Evolutionary conservation across 331 rosid species (phyloP), one percentile per base, ranked within the genome.

Genomic region (Acacia pycnantha): DNA sequence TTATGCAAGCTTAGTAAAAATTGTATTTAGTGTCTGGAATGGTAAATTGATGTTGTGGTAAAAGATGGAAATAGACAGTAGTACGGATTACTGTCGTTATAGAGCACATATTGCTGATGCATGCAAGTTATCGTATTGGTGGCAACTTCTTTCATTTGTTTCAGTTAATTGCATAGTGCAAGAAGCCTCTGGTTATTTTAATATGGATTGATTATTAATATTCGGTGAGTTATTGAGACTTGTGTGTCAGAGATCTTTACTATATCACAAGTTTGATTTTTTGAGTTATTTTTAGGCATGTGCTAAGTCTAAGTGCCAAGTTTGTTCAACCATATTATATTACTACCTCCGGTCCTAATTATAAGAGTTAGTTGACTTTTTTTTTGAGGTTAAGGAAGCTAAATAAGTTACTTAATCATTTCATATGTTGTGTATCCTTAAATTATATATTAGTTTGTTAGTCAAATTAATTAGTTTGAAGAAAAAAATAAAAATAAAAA

Each of bases 161-260:
- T 86, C 51, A 29, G 29, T 43, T 73, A 48, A 75, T 7, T 77
- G 72, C 54, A 58, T 69, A 22, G 47, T 59, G 79, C 77, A 56
- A 73, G 61, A 59, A 81, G 51, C 35, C 54, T 84, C 77, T 24
- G 77, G 83, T 66, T 71, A 62, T 46, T 79, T 71, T 76, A 84
- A 53, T 40, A 78, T 22, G 18, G 15, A 21, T 33, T 74, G 26
- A 11, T 33, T 73, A 15, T 5, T 73, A 7, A 2, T 48, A 21
- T n/a, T 73, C 43, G 1, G 27, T 53, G 69, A 41, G 8, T 24
- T 35, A 22, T 13, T 37, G 44, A 7, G 26, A 58, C 40, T 13
- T 41, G 19, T 18, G 15, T 74, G 50, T 21, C 29, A 19, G 56
- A 51, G 5, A 29, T 6, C 77, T 51, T 18, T 26, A 10, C 41